phyloP scores from a whole-genome alignment of 2,329 filamentous ascomycete species.

The Myriosclerotinia scirpicola region DNA sequence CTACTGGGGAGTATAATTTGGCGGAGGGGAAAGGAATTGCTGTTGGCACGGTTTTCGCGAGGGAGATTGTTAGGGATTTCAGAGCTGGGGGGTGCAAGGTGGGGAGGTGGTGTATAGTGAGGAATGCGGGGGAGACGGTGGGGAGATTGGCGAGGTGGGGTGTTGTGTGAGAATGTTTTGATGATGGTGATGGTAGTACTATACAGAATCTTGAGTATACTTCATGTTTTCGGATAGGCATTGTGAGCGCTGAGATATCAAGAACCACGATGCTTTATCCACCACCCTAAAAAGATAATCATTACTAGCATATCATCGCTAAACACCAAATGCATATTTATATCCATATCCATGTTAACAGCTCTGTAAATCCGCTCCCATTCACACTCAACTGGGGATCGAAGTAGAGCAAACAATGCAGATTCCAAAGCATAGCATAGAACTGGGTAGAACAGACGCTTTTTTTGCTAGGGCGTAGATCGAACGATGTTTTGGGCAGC shows the following conservation, averaged over 20 bases:
- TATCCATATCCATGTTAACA: too few species aligned
- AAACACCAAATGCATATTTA: too few species aligned
- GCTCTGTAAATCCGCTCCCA: too few species aligned
- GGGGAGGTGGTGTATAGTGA: conserved; percentile 69
- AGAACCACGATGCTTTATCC: neutral
- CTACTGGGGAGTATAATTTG: conserved; percentile 80
- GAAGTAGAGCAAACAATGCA: too few species aligned
- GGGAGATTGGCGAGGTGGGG: conserved; percentile 83
- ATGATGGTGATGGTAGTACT: neutral
- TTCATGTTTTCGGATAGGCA: neutral
- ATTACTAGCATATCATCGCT: too few species aligned
- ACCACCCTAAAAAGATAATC: too few species aligned
- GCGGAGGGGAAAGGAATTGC: conserved; percentile 73
- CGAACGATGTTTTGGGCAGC: neutral
- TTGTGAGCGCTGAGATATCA: neutral
- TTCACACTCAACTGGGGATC: too few species aligned
- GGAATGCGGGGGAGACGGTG: conserved; percentile 75
- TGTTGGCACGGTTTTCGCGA: conserved; percentile 67
- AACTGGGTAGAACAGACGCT: too few species aligned
- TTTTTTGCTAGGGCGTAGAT: neutral
- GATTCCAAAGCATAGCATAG: too few species aligned
- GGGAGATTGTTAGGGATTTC: conserved; percentile 52
- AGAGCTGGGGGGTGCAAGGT: conserved; percentile 41
- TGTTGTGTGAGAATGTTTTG: conserved; percentile 28
- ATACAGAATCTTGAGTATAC: neutral